These are phyloP conservation scores for Tardiomyces digboiensis DNA, from an alignment of 1,139 yeast species.

Conservation along the genomic window DNA sequence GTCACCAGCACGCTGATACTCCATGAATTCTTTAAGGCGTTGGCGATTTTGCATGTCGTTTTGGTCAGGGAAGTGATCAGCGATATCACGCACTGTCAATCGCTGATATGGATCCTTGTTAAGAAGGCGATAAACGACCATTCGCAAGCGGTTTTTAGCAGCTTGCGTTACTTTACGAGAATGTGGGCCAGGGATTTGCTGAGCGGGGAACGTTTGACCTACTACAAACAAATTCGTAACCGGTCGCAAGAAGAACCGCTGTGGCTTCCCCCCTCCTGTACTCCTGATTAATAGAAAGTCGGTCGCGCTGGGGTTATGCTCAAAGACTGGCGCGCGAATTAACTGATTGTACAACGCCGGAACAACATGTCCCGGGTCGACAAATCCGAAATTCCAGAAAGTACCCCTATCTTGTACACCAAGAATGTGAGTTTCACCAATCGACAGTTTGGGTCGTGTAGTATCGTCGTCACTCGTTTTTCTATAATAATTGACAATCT, in stretches of 20 bases:
- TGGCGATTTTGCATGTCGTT: slow-evolving; percentile 97
- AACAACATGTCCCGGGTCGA: slow-evolving; percentile 87
- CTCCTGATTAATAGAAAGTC: slow-evolving; percentile 79
- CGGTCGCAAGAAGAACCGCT: slow-evolving; percentile 50
- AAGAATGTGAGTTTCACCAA: slow-evolving; percentile 93
- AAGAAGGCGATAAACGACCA: slow-evolving; percentile 87
- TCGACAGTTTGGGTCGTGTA: slow-evolving; percentile 75
- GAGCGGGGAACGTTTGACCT: slow-evolving; percentile 91
- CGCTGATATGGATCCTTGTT: slow-evolving; percentile 69
- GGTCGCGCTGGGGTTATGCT: slow-evolving; percentile 68
- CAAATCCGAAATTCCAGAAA: slow-evolving; percentile 98
- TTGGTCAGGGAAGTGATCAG: slow-evolving; percentile 93
- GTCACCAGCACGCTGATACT: slow-evolving; percentile 87
- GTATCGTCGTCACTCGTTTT: slow-evolving; percentile 76
- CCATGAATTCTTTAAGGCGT: slow-evolving; percentile 95
- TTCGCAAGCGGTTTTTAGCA: slow-evolving; percentile 79
- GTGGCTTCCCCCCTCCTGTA: slow-evolving; percentile 53
- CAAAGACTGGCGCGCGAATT: slow-evolving; percentile 88
- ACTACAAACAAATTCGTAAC: slow-evolving; percentile 73
- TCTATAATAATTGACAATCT: slow-evolving; percentile 85
- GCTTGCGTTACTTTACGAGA: slow-evolving; percentile 94
- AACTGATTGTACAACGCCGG: slow-evolving; percentile 91
- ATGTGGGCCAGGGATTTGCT: slow-evolving; percentile 96
- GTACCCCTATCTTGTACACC: slow-evolving; percentile 96
- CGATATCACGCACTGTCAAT: slow-evolving; percentile 77